These are phyloP conservation scores for Pezicula neosporulosa DNA, from an alignment of 2,329 filamentous ascomycete genomes.

Conservation along the genomic window DNA sequence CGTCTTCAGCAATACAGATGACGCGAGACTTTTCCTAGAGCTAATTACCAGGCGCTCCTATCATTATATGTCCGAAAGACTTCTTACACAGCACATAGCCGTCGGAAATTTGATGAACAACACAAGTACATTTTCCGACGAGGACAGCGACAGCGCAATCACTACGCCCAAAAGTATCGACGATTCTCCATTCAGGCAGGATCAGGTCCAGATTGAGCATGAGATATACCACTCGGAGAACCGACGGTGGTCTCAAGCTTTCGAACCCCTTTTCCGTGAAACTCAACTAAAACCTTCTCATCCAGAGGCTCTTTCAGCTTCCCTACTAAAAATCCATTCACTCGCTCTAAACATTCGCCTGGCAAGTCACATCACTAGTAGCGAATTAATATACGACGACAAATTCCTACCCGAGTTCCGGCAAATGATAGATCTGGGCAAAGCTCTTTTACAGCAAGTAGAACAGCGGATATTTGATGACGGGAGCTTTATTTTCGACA, in stretches of 20 bases:
- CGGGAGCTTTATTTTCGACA: constrained; percentile 17
- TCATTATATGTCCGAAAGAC: constrained; percentile 15
- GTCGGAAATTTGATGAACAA: constrained; percentile 1
- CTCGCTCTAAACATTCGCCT: constrained; percentile 10
- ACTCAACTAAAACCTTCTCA: constrained; percentile 6
- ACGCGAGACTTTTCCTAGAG: constrained; percentile 15
- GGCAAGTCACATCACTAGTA: constrained; percentile 12
- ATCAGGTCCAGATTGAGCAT: constrained; percentile 14
- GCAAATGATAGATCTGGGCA: constrained; percentile 10
- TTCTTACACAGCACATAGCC: background rate
- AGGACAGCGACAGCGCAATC: background rate
- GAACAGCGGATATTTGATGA: constrained; percentile 9
- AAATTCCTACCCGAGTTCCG: constrained; percentile 10
- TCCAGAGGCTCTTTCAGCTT: constrained; percentile 6
- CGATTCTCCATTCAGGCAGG: background rate
- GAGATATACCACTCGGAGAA: constrained; percentile 14
- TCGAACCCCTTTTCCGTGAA: constrained; percentile 12
- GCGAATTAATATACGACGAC: constrained; percentile 19
- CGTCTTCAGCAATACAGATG: constrained; percentile 10
- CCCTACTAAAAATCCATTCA: constrained; percentile 16
- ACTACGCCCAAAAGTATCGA: background rate
- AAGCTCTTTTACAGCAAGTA: constrained; percentile 9
- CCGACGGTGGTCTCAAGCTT: constrained; percentile 15
- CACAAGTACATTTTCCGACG: background rate
- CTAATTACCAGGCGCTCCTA: constrained; percentile 16